Evolutionary conservation across 75 land plant species (phyloP).

Genomic region (Pseudotsuga menziesii): DNA sequence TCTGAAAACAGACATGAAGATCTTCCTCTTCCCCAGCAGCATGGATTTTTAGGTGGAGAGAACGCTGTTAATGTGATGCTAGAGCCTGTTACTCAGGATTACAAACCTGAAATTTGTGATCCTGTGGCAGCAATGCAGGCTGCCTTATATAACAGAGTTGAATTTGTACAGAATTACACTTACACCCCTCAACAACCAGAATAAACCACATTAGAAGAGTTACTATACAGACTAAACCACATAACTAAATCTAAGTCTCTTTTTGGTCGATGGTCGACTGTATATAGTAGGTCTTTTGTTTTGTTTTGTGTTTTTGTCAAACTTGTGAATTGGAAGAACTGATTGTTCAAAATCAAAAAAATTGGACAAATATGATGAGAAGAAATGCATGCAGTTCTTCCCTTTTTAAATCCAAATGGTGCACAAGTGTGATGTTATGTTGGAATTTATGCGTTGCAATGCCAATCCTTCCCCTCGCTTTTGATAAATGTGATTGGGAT

Average conservation of each 20-base stretch:
- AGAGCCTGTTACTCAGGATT: neutral
- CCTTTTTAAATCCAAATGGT: neutral
- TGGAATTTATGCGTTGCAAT: neutral
- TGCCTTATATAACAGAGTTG: neutral
- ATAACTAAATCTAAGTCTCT: neutral
- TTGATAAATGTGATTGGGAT: neutral
- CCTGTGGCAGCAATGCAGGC: conserved; percentile 5
- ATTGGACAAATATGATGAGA: neutral
- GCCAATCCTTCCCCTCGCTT: neutral
- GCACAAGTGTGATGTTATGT: neutral
- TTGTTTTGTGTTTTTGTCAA: neutral
- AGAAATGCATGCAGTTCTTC: neutral
- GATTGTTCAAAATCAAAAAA: neutral
- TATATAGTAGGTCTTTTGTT: too few relatives aligned
- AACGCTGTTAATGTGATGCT: too few relatives aligned
- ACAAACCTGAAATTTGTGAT: conserved; percentile 8
- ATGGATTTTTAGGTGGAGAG: neutral
- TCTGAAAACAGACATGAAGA: conserved; percentile 1
- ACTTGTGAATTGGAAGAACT: neutral
- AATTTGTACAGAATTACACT: neutral
- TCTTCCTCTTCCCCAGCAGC: conserved; percentile 1
- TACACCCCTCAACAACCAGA: neutral
- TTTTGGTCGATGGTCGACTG: too few relatives aligned
- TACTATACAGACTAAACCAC: neutral
- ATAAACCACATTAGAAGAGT: conserved; percentile 5